Base-by-base conservation (phyloP, 176 grass and related monocot species). In the Oryza meridionalis region DNA sequence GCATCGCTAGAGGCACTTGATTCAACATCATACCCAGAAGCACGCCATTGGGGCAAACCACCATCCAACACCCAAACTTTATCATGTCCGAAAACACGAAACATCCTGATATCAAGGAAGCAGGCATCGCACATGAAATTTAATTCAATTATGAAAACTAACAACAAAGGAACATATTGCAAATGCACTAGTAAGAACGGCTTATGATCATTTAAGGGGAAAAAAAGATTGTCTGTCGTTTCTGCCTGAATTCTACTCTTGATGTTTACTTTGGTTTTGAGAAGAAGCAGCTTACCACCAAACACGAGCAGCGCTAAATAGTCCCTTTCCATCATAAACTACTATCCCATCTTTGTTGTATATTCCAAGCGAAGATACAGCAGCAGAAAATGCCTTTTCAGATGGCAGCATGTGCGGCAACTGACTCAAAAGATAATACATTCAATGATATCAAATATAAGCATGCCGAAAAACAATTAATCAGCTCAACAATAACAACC, bases 241-340 rank as follows among this genome's bases (percentile, higher is more conserved):
- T 84, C 25, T 19, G 21, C 26, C 21, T 22, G 13, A 62, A 6
- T 26, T 46, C 45, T 33, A 58, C 7, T 62, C 22, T 86, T 75
- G 7, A 26, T 79, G 9, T 72, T 77, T 67, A 73, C 19, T 49
- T 49, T 72, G 31, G 63, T 73, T 77, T 40, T 8, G n/a, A 64
- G 40, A 74, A 79, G 8, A 69, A 79, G 8, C 73, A 51, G 69
- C 82, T 89, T 90, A 98, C 96, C 96, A 98, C 96, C 96, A 98
- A 65, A 94, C 96, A 78, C 96, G 96, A 72, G 96, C 96, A 63
- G 96, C 96, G 32, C 96, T 98, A 88, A 98, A 98, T 42, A 95
- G 81, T 9, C 96, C 96, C 93, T 92, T 98, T 67, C 96, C 96
- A 87, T 98, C 96, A 72, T 98, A 98, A 79, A 98, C 93, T 93